Conservation (phyloP, 2,329 filamentous ascomycete genomes). For the Sarocladium oryzae region DNA sequence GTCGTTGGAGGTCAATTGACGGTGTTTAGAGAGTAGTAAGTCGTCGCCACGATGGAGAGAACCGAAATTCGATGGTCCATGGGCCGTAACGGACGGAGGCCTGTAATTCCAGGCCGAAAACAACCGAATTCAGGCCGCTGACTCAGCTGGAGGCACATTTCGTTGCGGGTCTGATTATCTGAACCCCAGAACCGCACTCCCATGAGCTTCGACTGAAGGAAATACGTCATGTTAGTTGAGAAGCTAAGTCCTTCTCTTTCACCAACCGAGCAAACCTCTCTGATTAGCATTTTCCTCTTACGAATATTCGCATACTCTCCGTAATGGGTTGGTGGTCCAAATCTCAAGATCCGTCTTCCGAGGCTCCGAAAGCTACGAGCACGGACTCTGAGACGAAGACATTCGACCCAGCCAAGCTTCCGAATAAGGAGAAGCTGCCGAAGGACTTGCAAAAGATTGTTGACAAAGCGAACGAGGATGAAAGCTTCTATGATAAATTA, state of each 20-base stretch:
- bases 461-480: constrained; percentile 54
- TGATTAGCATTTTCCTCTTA: neutral
- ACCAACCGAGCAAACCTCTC: too few species aligned
- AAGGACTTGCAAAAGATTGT: constrained; percentile 50
- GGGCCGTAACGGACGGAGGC: constrained; percentile 4
- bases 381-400: constrained; percentile 20
- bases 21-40: constrained; percentile 13
- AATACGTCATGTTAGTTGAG: neutral
- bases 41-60: constrained; percentile 9
- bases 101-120: constrained; percentile 12
- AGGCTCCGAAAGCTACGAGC: constrained; percentile 20
- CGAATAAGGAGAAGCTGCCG: constrained; percentile 45
- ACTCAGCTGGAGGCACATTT: neutral
- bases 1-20: constrained; percentile 24
- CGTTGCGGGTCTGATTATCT: neutral
- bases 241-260: neutral
- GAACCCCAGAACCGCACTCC: neutral
- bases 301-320: neutral
- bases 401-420: constrained; percentile 41
- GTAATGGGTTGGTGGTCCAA: constrained; percentile 39
- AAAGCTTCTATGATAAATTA: constrained; percentile 69
- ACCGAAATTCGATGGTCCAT: constrained; percentile 10
- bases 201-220: neutral
- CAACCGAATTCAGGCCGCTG: neutral
- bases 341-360: constrained; percentile 22